Conservation (phyloP, 306 rosid genomes). For the Fagus crenata region DNA sequence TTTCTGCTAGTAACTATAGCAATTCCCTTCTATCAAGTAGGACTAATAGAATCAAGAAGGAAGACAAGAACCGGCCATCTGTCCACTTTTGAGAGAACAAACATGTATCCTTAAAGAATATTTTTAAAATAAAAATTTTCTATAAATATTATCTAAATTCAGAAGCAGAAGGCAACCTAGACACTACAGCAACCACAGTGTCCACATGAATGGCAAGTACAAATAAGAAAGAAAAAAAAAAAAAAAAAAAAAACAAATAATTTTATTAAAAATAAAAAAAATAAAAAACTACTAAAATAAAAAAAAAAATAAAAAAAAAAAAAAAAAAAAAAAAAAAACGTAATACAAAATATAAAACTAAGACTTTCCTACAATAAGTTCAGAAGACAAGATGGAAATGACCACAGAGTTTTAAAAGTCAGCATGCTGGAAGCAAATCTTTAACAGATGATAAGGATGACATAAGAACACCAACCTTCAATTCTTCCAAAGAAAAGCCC, state of each 20-base stretch:
- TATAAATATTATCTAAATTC: not conserved
- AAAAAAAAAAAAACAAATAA: no score
- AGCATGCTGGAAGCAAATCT: not conserved
- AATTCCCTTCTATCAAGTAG: not conserved
- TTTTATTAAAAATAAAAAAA: no score
- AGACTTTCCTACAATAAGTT: not conserved
- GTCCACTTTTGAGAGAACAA: not conserved
- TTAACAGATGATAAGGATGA: not conserved
- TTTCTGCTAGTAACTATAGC: no score
- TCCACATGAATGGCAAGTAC: not conserved
- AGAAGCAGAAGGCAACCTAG: not conserved
- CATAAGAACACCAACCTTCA: constrained; percentile 40
- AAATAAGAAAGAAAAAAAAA: not conserved
- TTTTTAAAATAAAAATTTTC: not conserved
- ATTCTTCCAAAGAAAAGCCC: constrained; percentile 59
- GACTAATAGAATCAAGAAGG: not conserved
- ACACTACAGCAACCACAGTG: not conserved
- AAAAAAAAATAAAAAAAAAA: no score
- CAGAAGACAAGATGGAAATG: not conserved
- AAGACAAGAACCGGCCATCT: not conserved
- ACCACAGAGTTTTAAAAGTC: not conserved
- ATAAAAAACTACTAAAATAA: no score
- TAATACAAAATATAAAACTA: no score
- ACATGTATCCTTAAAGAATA: not conserved
- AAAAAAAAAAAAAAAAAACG: no score